Evolutionary conservation across 805 yeast genomes (phyloP).

Genomic region (Nakazawaea molendinolei): DNA sequence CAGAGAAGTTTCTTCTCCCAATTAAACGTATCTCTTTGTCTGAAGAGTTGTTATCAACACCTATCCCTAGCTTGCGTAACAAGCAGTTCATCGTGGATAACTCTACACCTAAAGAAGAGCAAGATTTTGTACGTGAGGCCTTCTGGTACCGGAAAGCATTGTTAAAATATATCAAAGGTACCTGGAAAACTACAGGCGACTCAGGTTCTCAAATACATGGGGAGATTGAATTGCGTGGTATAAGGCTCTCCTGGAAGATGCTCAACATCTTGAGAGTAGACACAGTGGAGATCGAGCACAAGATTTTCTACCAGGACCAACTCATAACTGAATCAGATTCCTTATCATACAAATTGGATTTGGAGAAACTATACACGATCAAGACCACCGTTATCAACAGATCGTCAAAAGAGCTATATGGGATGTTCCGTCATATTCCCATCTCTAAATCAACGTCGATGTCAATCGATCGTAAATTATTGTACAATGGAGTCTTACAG

Average conservation of each 20-base stretch:
- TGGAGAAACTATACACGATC: slow-evolving; percentile 48
- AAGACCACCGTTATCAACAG: slow-evolving; percentile 44
- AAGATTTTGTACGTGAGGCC: slow-evolving; percentile 44
- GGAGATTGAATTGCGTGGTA: slow-evolving; percentile 55
- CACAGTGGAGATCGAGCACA: slow-evolving; percentile 36
- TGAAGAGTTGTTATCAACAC: slow-evolving; percentile 34
- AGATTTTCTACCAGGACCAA: slow-evolving; percentile 16
- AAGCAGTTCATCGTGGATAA: slow-evolving; percentile 64
- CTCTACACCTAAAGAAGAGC: slow-evolving; percentile 50
- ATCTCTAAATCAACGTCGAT: slow-evolving; percentile 25
- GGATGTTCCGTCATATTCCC: slow-evolving; percentile 57
- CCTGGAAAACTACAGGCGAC: slow-evolving; percentile 44
- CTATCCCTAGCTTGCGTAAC: slow-evolving; percentile 65
- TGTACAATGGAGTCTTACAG: slow-evolving; percentile 72
- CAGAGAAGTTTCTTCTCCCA: slow-evolving; percentile 61
- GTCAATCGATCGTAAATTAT: slow-evolving; percentile 47
- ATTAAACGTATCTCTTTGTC: slow-evolving; percentile 45
- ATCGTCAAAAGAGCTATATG: slow-evolving; percentile 33
- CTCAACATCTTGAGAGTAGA: slow-evolving; percentile 45
- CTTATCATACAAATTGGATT: slow-evolving; percentile 24
- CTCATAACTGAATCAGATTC: slow-evolving; percentile 19
- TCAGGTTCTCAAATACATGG: slow-evolving; percentile 34
- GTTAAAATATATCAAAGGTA: slow-evolving; percentile 51
- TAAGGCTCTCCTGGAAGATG: slow-evolving; percentile 59
- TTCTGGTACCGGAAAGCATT: slow-evolving; percentile 81